A percentile compares a stretch with the other conserved stretches of the same genome.
phyloP scores from a whole-genome alignment of 768 basidiomycete genomes.

The Leucocoprinus leucothites region DNA sequence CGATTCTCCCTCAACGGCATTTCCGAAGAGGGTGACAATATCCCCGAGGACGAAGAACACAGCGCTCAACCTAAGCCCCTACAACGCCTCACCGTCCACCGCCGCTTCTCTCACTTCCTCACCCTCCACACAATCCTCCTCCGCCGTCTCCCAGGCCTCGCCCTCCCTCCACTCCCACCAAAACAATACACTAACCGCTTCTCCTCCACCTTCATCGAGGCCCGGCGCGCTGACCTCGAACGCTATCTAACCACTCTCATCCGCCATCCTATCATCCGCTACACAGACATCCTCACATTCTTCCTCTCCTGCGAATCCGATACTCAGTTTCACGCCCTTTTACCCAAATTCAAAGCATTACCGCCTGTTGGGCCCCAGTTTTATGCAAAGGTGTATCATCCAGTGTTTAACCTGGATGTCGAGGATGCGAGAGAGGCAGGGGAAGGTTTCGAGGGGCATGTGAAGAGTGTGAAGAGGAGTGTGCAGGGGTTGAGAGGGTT shows the following conservation, averaged over 20 bases:
- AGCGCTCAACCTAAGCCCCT: constrained; percentile 25
- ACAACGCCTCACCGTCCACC: constrained; percentile 66
- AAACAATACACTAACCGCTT: constrained; percentile 84
- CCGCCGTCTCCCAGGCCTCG: constrained; percentile 69
- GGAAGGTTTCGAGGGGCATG: constrained; percentile 63
- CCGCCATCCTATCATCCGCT: constrained; percentile 73
- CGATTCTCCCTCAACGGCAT: background rate
- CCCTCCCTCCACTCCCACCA: constrained; percentile 79
- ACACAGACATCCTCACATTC: constrained; percentile 75
- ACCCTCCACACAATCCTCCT: constrained; percentile 70
- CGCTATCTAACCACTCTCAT: constrained; percentile 69
- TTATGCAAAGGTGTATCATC: constrained; percentile 79
- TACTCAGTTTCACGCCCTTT: constrained; percentile 63
- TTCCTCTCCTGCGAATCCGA: constrained; percentile 80
- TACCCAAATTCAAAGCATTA: constrained; percentile 57
- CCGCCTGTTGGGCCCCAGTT: constrained; percentile 54
- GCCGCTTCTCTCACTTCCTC: constrained; percentile 85
- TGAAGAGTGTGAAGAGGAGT: constrained; percentile 55
- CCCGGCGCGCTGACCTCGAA: constrained; percentile 76
- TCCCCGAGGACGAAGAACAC: constrained; percentile 14
- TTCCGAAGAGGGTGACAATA: constrained; percentile 13
- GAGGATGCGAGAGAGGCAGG: constrained; percentile 63
- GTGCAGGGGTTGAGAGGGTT: constrained; percentile 64
- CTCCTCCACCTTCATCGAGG: constrained; percentile 79
- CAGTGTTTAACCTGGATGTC: constrained; percentile 77